Evolutionary conservation across 176 grass and related monocot genomes (phyloP).

Genomic region (Carex parvula): DNA sequence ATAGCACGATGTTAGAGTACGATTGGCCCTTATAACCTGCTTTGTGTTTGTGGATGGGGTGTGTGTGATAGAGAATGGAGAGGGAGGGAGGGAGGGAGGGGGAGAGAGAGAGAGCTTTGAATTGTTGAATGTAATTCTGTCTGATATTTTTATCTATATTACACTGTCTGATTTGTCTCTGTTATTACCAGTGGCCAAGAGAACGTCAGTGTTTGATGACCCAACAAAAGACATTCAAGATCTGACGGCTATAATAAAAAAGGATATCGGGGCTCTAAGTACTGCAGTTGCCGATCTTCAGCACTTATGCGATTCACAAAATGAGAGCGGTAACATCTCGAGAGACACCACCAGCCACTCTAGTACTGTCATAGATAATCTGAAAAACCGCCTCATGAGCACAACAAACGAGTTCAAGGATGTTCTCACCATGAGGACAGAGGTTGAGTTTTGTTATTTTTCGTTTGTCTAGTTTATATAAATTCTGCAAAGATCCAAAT

Average conservation of each 20-base stretch:
- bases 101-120: neutral
- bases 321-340: slow-evolving; percentile 68
- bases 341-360: slow-evolving; percentile 81
- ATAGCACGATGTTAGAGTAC: neutral
- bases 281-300: slow-evolving; percentile 83
- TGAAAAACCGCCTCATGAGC: slow-evolving; percentile 88
- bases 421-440: slow-evolving; percentile 95
- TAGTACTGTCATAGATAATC: slow-evolving; percentile 77
- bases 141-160: neutral
- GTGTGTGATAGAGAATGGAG: too few species aligned
- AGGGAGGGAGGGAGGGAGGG: too few species aligned
- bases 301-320: slow-evolving; percentile 81
- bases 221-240: slow-evolving; percentile 92
- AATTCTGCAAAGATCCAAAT: neutral
- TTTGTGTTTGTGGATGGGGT: too few species aligned
- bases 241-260: slow-evolving; percentile 80
- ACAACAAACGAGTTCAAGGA: slow-evolving; percentile 96
- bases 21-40: neutral
- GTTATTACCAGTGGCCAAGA: slow-evolving; percentile 80
- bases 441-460: slow-evolving; percentile 44
- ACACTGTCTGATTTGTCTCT: neutral
- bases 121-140: neutral
- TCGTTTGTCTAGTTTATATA: neutral
- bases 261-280: slow-evolving; percentile 88
- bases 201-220: slow-evolving; percentile 96